These are phyloP conservation scores for Saccharomyces hybrid DNA, from an alignment of 1,139 yeast genomes.

Conservation along the genomic window DNA sequence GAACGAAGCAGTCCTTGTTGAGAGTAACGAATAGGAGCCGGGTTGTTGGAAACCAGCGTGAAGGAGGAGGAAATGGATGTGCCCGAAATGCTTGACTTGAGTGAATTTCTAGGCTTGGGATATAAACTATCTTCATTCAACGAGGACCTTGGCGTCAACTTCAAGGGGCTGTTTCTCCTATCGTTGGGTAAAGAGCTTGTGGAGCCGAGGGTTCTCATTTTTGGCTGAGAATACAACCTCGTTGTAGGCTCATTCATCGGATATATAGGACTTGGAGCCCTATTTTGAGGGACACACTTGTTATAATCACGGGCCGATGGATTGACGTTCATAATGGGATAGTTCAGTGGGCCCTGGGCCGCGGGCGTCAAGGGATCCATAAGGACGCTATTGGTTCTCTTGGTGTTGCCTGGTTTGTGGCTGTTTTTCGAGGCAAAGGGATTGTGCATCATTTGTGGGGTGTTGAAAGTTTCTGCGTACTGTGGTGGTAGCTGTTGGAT, in stretches of 20 bases:
- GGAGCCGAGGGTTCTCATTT: not conserved
- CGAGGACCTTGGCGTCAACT: not conserved
- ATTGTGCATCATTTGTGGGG: constrained; percentile 1
- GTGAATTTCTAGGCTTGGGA: not conserved
- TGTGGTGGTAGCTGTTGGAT: not conserved
- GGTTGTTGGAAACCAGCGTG: not conserved
- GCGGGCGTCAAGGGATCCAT: constrained; percentile 34
- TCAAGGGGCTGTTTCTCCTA: not conserved
- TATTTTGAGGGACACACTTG: not conserved
- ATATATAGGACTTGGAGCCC: not conserved
- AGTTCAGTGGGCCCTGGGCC: constrained; percentile 4
- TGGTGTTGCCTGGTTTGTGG: constrained; percentile 9
- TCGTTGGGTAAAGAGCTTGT: not conserved
- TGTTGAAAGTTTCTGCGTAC: not conserved
- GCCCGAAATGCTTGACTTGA: not conserved
- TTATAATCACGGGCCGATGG: not conserved
- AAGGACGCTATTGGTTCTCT: constrained; percentile 32
- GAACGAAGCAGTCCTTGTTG: not conserved
- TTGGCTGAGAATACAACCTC: not conserved
- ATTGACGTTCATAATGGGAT: not conserved
- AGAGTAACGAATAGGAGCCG: not conserved
- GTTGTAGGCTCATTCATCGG: not conserved
- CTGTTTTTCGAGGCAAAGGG: not conserved
- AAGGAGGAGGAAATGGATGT: not conserved
- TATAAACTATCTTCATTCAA: not conserved